Evolutionary conservation across 495 filamentous ascomycete genomes (phyloP).

Genomic region (Penicillium salamii): DNA sequence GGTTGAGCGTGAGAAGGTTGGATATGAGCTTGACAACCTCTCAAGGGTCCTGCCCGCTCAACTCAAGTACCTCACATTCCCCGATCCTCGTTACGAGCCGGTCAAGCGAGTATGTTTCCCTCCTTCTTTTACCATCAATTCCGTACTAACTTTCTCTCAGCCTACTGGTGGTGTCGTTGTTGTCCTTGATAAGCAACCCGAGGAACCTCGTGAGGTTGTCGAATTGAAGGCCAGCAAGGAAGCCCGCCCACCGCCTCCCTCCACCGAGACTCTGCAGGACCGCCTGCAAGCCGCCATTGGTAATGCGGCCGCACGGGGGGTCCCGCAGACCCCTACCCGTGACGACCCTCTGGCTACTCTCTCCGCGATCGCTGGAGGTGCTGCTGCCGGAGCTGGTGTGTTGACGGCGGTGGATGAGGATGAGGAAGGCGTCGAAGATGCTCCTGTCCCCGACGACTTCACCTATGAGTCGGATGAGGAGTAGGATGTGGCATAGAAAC

Average conservation of each 20-base stretch:
- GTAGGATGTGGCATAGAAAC: slow-evolving; percentile 30
- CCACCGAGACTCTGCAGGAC: slow-evolving; percentile 45
- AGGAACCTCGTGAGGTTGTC: slow-evolving; percentile 72
- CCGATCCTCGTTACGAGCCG: slow-evolving; percentile 81
- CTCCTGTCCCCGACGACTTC: slow-evolving; percentile 75
- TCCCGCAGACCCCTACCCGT: slow-evolving; percentile 41
- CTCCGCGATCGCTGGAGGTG: slow-evolving; percentile 47
- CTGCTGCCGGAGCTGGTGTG: slow-evolving; percentile 57
- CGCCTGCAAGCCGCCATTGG: slow-evolving; percentile 41
- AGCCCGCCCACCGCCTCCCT: slow-evolving; percentile 57
- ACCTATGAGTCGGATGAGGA: slow-evolving; percentile 75
- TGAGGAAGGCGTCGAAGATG: slow-evolving; percentile 76
- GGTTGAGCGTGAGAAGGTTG: slow-evolving; percentile 92
- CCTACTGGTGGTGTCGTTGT: slow-evolving; percentile 93
- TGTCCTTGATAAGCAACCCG: slow-evolving; percentile 78
- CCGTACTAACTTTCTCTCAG: slow-evolving; percentile 53
- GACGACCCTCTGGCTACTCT: slow-evolving; percentile 26
- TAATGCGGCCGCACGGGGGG: slow-evolving; percentile 17
- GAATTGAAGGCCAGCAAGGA: slow-evolving; percentile 86
- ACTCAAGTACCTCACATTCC: slow-evolving; percentile 91
- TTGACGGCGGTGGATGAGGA: slow-evolving; percentile 85
- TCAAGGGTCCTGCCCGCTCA: slow-evolving; percentile 89
- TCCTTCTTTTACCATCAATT: slow-evolving; percentile 3
- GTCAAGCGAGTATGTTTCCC: slow-evolving; percentile 79
- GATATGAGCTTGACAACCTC: slow-evolving; percentile 96